These are phyloP conservation scores for Hanseniaspora vineae DNA, from an alignment of 805 yeast species.

Conservation along the genomic window DNA sequence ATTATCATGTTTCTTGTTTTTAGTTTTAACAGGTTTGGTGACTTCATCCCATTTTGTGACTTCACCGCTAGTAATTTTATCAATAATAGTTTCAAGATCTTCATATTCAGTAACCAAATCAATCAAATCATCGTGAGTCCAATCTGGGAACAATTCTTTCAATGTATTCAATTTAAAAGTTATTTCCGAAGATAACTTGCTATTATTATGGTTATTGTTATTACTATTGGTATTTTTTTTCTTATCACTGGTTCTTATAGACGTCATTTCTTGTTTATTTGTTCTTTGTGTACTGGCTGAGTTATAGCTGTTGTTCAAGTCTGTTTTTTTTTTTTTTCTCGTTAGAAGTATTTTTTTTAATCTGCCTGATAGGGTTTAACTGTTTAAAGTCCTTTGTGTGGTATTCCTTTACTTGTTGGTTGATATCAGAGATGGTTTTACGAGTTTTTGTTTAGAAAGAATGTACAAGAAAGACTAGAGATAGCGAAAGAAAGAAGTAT, in stretches of 20 bases:
- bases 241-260: neutral
- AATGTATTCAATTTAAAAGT: slow-evolving; percentile 39
- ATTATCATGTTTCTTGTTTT: slow-evolving; percentile 23
- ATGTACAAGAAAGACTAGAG: too few relatives aligned
- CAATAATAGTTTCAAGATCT: slow-evolving; percentile 69
- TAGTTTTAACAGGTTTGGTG: slow-evolving; percentile 49
- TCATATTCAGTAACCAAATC: slow-evolving; percentile 59
- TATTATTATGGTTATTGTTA: neutral
- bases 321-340: neutral
- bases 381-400: neutral
- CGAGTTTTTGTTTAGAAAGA: too few relatives aligned
- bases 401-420: neutral
- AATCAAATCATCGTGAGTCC: slow-evolving; percentile 77
- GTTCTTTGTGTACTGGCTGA: neutral
- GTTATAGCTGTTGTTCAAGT: neutral
- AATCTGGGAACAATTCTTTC: slow-evolving; percentile 84
- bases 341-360: too few relatives aligned
- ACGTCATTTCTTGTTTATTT: too few relatives aligned
- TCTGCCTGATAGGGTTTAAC: too few relatives aligned
- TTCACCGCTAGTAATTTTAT: slow-evolving; percentile 80
- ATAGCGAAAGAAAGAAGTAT: too few relatives aligned
- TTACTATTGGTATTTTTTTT: neutral
- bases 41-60: slow-evolving; percentile 93
- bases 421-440: neutral
- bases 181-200: slow-evolving; percentile 14